phyloP scores from a whole-genome alignment of 2,329 filamentous ascomycete species.

The Botrytis squamosa region DNA sequence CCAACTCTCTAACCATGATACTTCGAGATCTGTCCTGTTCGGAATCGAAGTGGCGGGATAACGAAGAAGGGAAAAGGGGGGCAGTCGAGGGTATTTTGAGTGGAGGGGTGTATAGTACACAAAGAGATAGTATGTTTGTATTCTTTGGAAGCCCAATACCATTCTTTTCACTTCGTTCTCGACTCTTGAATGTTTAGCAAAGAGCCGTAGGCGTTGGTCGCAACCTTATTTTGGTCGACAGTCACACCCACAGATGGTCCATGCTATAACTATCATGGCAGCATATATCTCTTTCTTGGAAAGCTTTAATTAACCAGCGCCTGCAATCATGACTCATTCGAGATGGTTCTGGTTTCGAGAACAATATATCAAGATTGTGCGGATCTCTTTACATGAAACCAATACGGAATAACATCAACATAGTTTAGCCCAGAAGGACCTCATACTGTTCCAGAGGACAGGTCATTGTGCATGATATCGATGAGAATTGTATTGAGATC shows the following conservation, averaged over 20 bases:
- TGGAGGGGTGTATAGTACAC: fast-evolving
- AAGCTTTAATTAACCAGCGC: neutral
- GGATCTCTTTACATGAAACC: neutral
- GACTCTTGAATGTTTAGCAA: neutral
- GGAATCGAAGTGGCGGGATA: neutral
- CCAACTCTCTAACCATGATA: neutral
- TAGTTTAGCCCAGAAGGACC: neutral
- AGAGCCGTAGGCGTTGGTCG: neutral
- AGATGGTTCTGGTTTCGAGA: no score
- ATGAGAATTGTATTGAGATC: neutral
- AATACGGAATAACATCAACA: neutral
- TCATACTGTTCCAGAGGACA: neutral
- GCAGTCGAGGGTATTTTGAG: neutral
- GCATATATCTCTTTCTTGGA: neutral
- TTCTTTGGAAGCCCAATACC: neutral
- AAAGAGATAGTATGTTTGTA: neutral
- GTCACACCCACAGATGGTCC: neutral
- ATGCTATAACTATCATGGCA: neutral
- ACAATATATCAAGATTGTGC: neutral
- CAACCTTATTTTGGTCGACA: neutral
- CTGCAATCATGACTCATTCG: no score
- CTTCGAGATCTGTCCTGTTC: neutral
- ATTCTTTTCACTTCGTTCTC: neutral
- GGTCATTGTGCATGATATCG: neutral
- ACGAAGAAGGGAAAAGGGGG: neutral